Conservation (phyloP, 2,329 filamentous ascomycete species). For the Botrytis medusae region DNA sequence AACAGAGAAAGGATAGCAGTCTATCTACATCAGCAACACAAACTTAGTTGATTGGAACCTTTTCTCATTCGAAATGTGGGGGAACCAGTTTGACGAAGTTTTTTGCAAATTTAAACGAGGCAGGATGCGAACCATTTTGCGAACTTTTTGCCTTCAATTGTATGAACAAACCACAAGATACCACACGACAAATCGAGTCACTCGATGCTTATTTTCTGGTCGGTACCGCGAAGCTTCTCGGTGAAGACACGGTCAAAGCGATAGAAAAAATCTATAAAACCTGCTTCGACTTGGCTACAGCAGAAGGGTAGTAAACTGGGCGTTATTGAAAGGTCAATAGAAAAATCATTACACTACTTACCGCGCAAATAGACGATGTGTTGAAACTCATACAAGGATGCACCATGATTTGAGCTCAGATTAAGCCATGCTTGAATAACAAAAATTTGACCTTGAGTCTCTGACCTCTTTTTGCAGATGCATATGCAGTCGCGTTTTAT, state of each 20-base stretch:
- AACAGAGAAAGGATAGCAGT: background rate
- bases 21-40: background rate
- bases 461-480: slow-evolving; percentile 17
- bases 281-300: background rate
- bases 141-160: slow-evolving; percentile 11
- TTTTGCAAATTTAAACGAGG: background rate
- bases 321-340: background rate
- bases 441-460: background rate
- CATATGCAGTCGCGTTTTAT: slow-evolving; percentile 17
- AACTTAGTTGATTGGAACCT: too few relatives aligned
- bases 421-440: slow-evolving; percentile 11
- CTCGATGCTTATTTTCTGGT: background rate
- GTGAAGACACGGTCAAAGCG: background rate
- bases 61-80: background rate
- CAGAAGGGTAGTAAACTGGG: background rate
- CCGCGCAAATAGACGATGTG: slow-evolving; percentile 2
- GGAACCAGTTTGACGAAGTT: background rate
- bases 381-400: slow-evolving; percentile 3
- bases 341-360: slow-evolving; percentile 4
- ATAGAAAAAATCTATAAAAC: background rate
- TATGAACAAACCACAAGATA: slow-evolving; percentile 18
- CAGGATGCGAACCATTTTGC: slow-evolving; percentile 11
- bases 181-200: slow-evolving; percentile 9
- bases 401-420: background rate
- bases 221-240: background rate